Conservation (phyloP, 2,329 filamentous ascomycete genomes). For the Colletotrichum acutatum region DNA sequence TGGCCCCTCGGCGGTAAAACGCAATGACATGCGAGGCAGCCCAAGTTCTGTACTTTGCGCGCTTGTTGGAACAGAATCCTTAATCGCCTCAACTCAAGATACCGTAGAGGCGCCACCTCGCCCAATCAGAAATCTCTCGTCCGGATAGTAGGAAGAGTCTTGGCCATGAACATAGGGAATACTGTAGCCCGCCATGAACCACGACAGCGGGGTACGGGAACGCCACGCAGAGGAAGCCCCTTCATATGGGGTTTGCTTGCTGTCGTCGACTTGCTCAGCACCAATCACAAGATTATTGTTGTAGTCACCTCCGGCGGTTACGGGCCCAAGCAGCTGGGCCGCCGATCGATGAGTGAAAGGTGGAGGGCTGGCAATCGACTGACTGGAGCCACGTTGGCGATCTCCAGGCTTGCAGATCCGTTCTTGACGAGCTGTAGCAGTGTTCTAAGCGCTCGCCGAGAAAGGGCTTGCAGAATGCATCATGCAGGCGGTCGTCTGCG, state of each 20-base stretch:
- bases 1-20: neutral
- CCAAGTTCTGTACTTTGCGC: neutral
- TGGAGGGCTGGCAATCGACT: slow-evolving; percentile 8
- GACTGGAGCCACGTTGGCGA: slow-evolving; percentile 35
- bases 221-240: neutral
- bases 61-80: neutral
- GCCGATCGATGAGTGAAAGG: slow-evolving; percentile 16
- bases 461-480: slow-evolving; percentile 17
- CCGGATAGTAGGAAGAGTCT: neutral
- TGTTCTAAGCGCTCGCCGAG: slow-evolving; percentile 23
- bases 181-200: neutral
- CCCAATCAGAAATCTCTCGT: neutral
- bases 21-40: neutral
- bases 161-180: neutral
- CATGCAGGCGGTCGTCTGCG: neutral
- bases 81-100: neutral
- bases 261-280: neutral
- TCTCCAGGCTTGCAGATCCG: slow-evolving; percentile 3
- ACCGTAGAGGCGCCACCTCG: neutral
- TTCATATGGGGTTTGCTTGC: neutral
- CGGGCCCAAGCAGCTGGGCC: slow-evolving; percentile 1
- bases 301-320: slow-evolving; percentile 17
- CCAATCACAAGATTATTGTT: slow-evolving; percentile 11
- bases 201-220: neutral
- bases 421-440: slow-evolving; percentile 4